Conservation (phyloP, 148 eudicot genomes). For the Rhododendron griersonianum region DNA sequence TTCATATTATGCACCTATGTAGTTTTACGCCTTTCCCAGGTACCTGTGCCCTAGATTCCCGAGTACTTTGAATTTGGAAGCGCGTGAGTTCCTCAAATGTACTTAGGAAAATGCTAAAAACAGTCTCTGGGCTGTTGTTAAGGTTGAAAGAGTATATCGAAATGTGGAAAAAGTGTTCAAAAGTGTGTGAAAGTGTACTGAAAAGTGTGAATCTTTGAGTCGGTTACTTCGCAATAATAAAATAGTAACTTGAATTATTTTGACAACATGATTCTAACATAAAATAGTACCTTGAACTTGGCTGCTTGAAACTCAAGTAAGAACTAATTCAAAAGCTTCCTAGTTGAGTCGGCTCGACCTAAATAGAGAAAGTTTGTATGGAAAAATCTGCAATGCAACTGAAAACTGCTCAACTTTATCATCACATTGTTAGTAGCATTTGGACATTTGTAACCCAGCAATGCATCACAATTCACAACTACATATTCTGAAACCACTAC, state of each 20-base stretch:
- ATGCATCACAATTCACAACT: neutral
- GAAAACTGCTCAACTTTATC: neutral
- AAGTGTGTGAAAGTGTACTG: too few relatives aligned
- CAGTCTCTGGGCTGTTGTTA: too few relatives aligned
- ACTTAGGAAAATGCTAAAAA: neutral
- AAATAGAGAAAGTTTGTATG: neutral
- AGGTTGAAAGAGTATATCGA: too few relatives aligned
- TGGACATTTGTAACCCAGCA: neutral
- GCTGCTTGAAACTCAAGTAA: neutral
- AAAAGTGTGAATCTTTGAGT: too few relatives aligned
- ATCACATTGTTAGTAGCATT: neutral
- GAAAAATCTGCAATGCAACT: neutral
- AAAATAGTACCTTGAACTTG: neutral
- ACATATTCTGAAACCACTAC: neutral
- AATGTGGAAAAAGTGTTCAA: too few relatives aligned
- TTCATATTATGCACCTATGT: neutral
- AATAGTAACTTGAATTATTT: too few relatives aligned
- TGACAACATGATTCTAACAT: neutral
- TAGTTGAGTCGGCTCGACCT: neutral
- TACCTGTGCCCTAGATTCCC: neutral
- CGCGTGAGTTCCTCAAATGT: neutral
- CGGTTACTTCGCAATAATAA: too few relatives aligned
- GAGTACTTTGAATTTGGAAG: neutral
- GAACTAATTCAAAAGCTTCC: neutral
- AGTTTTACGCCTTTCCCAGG: neutral